These are phyloP conservation scores for Noccaea bulbosa DNA, from an alignment of 345 rosid genomes.

Conservation along the genomic window DNA sequence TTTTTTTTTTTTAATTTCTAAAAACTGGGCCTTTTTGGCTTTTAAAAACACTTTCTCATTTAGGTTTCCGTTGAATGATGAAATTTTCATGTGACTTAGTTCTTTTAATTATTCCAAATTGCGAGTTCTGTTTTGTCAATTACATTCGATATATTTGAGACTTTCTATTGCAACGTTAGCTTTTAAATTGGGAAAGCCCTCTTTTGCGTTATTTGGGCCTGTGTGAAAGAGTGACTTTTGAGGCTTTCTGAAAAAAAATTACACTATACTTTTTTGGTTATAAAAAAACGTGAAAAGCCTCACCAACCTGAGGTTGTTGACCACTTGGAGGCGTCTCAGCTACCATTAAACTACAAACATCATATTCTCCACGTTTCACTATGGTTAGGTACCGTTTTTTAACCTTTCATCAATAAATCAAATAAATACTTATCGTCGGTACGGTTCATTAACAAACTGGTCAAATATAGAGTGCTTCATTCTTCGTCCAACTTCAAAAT, in stretches of 20 bases:
- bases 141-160: too few species aligned
- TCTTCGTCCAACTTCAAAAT: neutral
- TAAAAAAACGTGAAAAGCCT: conserved; percentile 32
- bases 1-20: too few species aligned
- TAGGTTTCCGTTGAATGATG: too few species aligned
- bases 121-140: too few species aligned
- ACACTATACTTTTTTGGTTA: neutral
- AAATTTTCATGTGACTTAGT: too few species aligned
- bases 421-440: neutral
- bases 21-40: too few species aligned
- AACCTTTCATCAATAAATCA: neutral
- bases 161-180: too few species aligned
- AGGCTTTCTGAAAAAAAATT: conserved; percentile 14
- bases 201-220: conserved; percentile 27
- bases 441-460: neutral
- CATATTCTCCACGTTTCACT: conserved; percentile 42
- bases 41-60: too few species aligned
- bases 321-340: conserved; percentile 30
- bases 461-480: neutral
- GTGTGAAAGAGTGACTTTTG: neutral
- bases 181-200: too few species aligned
- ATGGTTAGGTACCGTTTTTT: conserved; percentile 23
- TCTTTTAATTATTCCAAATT: too few species aligned
- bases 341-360: conserved; percentile 28
- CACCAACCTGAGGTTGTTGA: conserved; percentile 39